Conservation (phyloP, 106 monocot species). For the Platanthera zijinensis region DNA sequence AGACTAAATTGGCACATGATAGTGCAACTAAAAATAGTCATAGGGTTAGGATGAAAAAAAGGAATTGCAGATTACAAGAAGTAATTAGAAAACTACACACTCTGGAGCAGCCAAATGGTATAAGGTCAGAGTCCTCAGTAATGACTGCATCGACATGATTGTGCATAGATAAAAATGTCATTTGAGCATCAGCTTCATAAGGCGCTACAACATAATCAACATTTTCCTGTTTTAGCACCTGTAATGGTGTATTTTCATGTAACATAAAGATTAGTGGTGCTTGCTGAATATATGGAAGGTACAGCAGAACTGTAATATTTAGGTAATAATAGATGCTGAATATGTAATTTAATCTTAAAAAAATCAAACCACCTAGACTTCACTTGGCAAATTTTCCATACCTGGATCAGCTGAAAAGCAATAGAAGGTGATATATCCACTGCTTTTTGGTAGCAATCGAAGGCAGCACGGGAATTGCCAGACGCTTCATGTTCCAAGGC, state of each 20-base stretch:
- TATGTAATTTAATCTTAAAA: not conserved
- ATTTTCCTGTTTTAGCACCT: constrained; percentile 80
- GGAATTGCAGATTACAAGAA: not conserved
- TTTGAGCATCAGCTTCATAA: constrained; percentile 98
- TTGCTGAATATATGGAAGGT: not conserved
- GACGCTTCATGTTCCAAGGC: constrained; percentile 79
- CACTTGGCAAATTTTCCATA: constrained; percentile 4
- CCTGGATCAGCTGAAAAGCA: constrained; percentile 83
- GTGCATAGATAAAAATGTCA: constrained; percentile 81
- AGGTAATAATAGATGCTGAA: not conserved
- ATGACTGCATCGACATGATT: constrained; percentile 92
- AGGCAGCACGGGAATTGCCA: constrained; percentile 81
- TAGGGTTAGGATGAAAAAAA: not conserved
- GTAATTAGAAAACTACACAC: constrained; percentile 25
- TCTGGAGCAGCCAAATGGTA: constrained; percentile 96
- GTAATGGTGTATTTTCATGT: not conserved
- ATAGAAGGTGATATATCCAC: constrained; percentile 92
- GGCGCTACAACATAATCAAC: constrained; percentile 96
- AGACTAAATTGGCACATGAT: not conserved
- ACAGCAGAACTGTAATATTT: not conserved
- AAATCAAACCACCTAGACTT: not conserved
- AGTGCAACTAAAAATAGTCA: not conserved
- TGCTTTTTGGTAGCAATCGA: constrained; percentile 95
- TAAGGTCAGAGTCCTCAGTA: constrained; percentile 93
- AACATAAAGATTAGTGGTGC: not conserved